phyloP scores from a whole-genome alignment of 2,329 filamentous ascomycete species.

The Ophiostoma populinum region DNA sequence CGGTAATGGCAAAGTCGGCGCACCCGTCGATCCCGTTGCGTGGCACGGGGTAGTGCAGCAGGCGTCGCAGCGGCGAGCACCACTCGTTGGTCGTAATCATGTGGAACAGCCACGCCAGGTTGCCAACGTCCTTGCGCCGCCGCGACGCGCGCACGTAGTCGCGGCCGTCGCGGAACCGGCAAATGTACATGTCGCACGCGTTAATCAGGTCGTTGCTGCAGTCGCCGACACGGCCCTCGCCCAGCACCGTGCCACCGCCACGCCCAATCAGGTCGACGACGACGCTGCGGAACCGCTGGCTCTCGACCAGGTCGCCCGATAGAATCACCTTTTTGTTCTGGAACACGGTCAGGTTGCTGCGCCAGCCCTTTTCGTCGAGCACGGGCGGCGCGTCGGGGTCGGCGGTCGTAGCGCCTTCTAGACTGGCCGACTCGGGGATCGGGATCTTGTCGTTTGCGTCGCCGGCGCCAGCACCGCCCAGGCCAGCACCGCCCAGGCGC shows the following conservation, averaged over 20 bases:
- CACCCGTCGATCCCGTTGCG: constrained; percentile 66
- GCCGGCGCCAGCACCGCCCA: constrained; percentile 27
- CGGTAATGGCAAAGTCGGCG: constrained; percentile 56
- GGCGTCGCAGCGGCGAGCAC: constrained; percentile 65
- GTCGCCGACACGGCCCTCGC: constrained; percentile 26
- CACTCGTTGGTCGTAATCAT: constrained; percentile 78
- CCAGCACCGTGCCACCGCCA: constrained; percentile 54
- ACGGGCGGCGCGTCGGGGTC: constrained; percentile 25
- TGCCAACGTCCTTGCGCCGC: constrained; percentile 69
- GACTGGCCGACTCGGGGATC: constrained; percentile 33
- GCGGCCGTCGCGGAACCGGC: constrained; percentile 66
- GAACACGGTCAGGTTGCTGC: constrained; percentile 54
- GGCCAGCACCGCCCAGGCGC: constrained; percentile 9
- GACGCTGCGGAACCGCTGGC: constrained; percentile 44
- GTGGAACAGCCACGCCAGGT: constrained; percentile 84
- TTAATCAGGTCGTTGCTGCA: constrained; percentile 26
- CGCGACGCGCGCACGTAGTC: constrained; percentile 66
- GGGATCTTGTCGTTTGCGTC: constrained; percentile 7
- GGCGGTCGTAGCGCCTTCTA: constrained; percentile 47
- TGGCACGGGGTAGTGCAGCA: constrained; percentile 82
- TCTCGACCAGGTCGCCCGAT: constrained; percentile 55
- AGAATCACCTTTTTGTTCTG: constrained; percentile 62
- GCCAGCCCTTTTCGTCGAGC: constrained; percentile 17
- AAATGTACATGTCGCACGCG: constrained; percentile 68
- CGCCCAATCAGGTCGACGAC: constrained; percentile 52